Conservation (phyloP, 352 stramenopile species). For the Globisporangium sylvaticum region DNA sequence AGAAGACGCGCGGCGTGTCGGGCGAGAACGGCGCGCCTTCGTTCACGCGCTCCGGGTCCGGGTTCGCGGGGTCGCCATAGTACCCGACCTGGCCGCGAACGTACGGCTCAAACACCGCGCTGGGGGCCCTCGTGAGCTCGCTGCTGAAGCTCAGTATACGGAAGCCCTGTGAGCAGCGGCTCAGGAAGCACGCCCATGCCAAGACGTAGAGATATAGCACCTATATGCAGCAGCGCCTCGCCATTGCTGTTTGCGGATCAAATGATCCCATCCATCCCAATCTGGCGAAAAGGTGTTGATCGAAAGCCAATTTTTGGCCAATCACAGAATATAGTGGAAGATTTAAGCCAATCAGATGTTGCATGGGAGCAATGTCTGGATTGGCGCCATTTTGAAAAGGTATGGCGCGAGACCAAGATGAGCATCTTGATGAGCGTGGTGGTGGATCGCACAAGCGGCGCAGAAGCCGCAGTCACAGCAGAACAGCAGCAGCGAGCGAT, state of each 20-base stretch:
- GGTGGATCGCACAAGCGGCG: conserved; percentile 5
- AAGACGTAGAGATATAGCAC: neutral
- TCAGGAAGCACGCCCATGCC: neutral
- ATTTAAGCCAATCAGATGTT: conserved; percentile 13
- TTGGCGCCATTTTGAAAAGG: neutral
- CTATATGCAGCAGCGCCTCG: neutral
- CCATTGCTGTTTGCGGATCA: neutral
- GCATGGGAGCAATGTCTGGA: no score
- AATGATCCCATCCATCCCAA: neutral
- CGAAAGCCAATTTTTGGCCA: neutral
- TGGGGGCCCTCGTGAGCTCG: conserved; percentile 27
- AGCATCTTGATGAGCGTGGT: neutral
- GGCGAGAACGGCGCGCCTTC: conserved; percentile 77
- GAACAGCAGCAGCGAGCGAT: neutral
- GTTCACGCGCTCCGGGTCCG: conserved; percentile 69
- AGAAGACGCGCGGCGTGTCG: conserved; percentile 60
- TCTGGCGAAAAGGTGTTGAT: conserved; percentile 8
- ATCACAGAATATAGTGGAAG: neutral
- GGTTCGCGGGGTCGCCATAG: conserved; percentile 75
- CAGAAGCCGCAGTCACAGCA: conserved; percentile 8
- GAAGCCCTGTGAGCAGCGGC: conserved; percentile 13
- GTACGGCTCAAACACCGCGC: conserved; percentile 81
- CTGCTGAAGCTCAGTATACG: conserved; percentile 32
- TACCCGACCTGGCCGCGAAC: conserved; percentile 74
- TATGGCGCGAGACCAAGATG: conserved; percentile 5